Evolutionary conservation across 139 green algal genomes (phyloP).

Genomic region (Astrephomene gubernaculifera): DNA sequence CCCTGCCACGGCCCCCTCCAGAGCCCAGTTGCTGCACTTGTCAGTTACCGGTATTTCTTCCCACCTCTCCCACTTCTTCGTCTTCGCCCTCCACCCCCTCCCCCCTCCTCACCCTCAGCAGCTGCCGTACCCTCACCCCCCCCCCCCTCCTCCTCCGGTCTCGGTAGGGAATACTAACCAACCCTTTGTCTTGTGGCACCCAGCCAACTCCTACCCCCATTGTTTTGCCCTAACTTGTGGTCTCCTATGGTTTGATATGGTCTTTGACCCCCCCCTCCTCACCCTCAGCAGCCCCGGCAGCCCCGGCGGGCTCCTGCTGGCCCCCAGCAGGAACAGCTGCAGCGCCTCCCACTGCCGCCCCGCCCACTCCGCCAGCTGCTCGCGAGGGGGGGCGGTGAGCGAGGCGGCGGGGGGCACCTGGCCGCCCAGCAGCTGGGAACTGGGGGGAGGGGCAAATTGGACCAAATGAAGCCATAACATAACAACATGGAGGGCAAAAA

Average conservation of each 20-base stretch:
- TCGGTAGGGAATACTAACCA: too few species aligned
- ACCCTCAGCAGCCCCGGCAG: constrained; percentile 9
- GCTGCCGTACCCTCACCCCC: too few species aligned
- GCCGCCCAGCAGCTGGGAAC: constrained; percentile 13
- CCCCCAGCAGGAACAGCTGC: constrained; percentile 71
- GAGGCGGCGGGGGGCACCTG: constrained; percentile 45
- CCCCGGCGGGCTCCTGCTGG: background rate
- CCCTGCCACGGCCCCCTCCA: too few species aligned
- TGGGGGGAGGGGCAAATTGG: background rate
- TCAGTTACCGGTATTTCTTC: too few species aligned
- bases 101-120: background rate
- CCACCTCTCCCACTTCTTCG: background rate
- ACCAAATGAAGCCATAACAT: too few species aligned
- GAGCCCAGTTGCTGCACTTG: too few species aligned
- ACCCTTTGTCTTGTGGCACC: too few species aligned
- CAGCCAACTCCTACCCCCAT: too few species aligned
- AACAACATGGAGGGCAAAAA: too few species aligned
- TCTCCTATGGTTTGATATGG: too few species aligned
- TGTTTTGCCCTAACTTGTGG: too few species aligned
- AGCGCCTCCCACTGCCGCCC: constrained; percentile 77
- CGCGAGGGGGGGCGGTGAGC: constrained; percentile 37
- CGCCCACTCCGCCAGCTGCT: constrained; percentile 63
- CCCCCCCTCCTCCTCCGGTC: background rate
- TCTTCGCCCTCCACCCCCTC: background rate
- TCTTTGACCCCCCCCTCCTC: background rate